These are phyloP conservation scores for Sclerotinia borealis DNA, from an alignment of 2,329 filamentous ascomycete genomes.

Conservation along the genomic window DNA sequence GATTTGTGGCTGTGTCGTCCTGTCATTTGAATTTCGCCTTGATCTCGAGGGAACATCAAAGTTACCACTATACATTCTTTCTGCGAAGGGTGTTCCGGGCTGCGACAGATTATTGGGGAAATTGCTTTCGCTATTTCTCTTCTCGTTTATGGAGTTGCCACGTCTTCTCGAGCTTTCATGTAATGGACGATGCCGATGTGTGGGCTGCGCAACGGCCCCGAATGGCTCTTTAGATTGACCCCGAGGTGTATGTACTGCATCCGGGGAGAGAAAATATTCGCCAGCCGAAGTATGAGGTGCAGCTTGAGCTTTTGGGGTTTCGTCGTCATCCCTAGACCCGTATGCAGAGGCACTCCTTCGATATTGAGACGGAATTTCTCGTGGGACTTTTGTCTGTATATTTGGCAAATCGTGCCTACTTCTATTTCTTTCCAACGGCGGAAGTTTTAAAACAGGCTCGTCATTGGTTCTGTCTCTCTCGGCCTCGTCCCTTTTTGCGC, in stretches of 20 bases:
- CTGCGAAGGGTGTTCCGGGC: constrained; percentile 19
- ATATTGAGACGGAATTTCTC: constrained; percentile 29
- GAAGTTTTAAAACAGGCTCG: constrained; percentile 8
- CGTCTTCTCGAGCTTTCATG: constrained; percentile 32
- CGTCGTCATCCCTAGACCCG: constrained; percentile 18
- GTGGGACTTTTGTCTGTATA: constrained; percentile 30
- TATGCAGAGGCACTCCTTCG: constrained; percentile 29
- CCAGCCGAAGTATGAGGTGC: constrained; percentile 21
- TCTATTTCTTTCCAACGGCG: constrained; percentile 20
- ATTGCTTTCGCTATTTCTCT: constrained; percentile 25
- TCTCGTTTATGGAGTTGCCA: constrained; percentile 24
- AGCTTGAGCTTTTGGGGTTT: constrained; percentile 30
- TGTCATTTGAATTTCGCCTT: constrained; percentile 23
- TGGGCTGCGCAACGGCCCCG: constrained; percentile 31
- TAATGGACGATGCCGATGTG: constrained; percentile 28
- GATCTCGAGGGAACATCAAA: constrained; percentile 17
- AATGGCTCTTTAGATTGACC: constrained; percentile 20
- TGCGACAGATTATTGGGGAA: constrained; percentile 15
- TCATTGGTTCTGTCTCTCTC: background rate
- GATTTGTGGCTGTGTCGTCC: constrained; percentile 21
- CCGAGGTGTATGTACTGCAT: constrained; percentile 32
- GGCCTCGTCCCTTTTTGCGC: background rate
- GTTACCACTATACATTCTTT: constrained; percentile 20
- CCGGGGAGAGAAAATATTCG: constrained; percentile 43
- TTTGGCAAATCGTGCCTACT: constrained; percentile 32